A percentile compares a stretch with the other conserved stretches of the same genome.
Conservation (phyloP, 73 alveolate species). For the Tetrahymena borealis region DNA sequence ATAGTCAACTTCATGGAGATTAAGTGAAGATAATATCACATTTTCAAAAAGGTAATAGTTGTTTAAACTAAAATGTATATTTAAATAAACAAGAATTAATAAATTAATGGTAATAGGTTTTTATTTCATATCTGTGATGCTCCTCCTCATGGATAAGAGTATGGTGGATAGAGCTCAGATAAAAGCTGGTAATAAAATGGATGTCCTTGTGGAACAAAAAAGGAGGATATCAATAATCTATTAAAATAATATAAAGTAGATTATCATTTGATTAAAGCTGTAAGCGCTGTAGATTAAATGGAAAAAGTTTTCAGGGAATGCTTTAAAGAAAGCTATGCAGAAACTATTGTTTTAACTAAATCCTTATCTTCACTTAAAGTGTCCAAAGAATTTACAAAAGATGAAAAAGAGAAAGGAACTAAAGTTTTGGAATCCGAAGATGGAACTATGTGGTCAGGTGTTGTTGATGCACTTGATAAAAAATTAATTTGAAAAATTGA, state of each 20-base stretch:
- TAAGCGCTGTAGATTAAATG: not conserved
- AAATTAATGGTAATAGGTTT: constrained; percentile 33
- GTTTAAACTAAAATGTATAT: too few species aligned
- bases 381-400: not conserved
- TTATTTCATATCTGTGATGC: constrained; percentile 84
- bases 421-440: not conserved
- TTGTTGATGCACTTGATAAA: not conserved
- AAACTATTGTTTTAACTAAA: not conserved
- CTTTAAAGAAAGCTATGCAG: not conserved
- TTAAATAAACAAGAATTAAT: not conserved
- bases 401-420: not conserved
- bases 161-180: constrained; percentile 27
- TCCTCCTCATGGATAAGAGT: constrained; percentile 82
- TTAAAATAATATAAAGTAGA: not conserved
- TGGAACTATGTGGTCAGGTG: not conserved
- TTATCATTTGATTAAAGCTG: not conserved
- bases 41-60: constrained; percentile 11
- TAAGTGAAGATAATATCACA: constrained; percentile 13
- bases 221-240: not conserved
- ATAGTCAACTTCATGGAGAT: constrained; percentile 72
- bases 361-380: not conserved
- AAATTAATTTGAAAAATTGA: not conserved
- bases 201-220: not conserved
- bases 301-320: not conserved
- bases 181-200: not conserved